Percentiles rank a stretch among this genome's conserved stretches.
phyloP scores from a whole-genome alignment of 176 grass and related monocot genomes.

The Oryza longistaminata region DNA sequence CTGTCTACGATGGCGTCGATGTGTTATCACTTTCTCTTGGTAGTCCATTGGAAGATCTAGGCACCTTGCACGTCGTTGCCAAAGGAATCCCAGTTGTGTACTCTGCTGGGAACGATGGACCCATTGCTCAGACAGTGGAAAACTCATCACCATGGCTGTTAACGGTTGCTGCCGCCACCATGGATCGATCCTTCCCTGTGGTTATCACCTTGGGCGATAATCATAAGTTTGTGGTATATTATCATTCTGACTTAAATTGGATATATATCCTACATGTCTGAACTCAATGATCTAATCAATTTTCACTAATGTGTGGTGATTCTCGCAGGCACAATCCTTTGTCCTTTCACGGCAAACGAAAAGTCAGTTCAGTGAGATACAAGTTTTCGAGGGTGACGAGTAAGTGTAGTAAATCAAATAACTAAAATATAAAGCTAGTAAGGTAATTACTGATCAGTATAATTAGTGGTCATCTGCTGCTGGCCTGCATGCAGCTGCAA shows the following conservation, averaged over 20 bases:
- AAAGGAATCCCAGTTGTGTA: background rate
- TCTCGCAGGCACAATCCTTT: conserved; percentile 11
- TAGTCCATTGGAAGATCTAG: too few species aligned
- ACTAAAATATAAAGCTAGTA: too few species aligned
- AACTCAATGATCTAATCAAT: too few species aligned
- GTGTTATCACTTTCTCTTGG: conserved; percentile 27
- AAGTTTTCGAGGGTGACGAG: too few species aligned
- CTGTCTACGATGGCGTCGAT: conserved; percentile 39
- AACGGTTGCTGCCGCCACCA: background rate
- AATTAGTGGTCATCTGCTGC: too few species aligned
- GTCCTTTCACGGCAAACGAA: background rate
- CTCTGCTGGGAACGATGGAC: background rate
- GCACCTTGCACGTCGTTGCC: background rate
- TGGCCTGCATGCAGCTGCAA: too few species aligned
- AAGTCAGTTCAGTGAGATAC: background rate
- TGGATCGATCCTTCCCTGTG: background rate
- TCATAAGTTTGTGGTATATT: background rate
- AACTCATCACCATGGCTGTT: background rate
- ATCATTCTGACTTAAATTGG: too few species aligned
- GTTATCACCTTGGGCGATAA: background rate
- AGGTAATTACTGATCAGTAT: too few species aligned
- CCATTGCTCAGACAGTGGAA: background rate
- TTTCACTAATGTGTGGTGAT: background rate
- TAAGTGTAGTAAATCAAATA: too few species aligned
- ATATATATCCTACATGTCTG: too few species aligned